phyloP scores from a whole-genome alignment of 78 protist species.

The Dictyostelium citrinum region DNA sequence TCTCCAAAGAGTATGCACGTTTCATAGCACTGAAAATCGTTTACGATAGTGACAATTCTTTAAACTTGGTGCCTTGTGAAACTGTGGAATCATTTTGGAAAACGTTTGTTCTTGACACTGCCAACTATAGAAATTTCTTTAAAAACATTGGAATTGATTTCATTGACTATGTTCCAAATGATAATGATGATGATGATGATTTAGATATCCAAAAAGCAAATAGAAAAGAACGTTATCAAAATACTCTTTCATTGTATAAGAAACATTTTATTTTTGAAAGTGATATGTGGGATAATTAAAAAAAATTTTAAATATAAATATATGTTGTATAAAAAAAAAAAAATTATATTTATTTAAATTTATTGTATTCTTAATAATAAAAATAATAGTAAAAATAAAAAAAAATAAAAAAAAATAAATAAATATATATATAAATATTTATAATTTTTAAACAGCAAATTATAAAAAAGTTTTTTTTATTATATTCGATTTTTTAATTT shows the following conservation, averaged over 20 bases:
- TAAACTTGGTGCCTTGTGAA: neutral
- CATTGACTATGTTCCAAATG: neutral
- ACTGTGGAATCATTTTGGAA: neutral
- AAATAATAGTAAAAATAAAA: too few species aligned
- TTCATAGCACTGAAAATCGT: neutral
- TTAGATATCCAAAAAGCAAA: neutral
- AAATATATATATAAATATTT: neutral
- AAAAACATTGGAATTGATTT: neutral
- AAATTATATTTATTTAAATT: too few species aligned
- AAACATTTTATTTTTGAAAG: neutral
- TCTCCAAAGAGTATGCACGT: neutral
- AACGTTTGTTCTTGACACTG: neutral
- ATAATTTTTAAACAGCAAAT: neutral
- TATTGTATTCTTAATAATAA: neutral
- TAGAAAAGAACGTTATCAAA: neutral
- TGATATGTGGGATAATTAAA: neutral
- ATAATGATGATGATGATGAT: neutral
- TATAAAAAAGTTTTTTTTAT: neutral
- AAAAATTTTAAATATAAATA: too few species aligned
- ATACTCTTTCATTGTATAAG: neutral
- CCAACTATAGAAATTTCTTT: neutral
- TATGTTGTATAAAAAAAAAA: too few species aligned
- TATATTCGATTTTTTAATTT: neutral
- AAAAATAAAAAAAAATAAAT: too few species aligned
- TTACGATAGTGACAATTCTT: neutral